Conservation (phyloP, 2,329 filamentous ascomycete genomes). For the Penicillium sp. region DNA sequence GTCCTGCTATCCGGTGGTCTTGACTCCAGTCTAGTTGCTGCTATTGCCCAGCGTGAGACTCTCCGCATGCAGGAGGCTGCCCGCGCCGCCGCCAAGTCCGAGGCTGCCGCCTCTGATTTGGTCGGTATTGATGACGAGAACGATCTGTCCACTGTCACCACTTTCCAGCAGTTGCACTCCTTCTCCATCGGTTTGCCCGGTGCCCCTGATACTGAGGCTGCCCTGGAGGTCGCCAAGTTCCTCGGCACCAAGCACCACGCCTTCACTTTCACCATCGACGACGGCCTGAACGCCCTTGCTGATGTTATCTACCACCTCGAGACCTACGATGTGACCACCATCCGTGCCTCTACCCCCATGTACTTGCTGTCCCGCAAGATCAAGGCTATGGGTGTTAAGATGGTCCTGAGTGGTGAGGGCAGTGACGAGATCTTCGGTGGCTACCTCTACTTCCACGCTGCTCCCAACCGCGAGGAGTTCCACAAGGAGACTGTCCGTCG, state of each 20-base stretch:
- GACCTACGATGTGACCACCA: conserved; percentile 97
- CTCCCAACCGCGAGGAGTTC: conserved; percentile 87
- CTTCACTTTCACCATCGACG: conserved; percentile 97
- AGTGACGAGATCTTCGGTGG: conserved; percentile 98
- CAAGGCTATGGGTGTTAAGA: conserved; percentile 99
- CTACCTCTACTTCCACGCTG: conserved; percentile 97
- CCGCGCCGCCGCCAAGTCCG: conserved; percentile 45
- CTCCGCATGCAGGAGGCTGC: conserved; percentile 68
- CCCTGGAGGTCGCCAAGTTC: conserved; percentile 91
- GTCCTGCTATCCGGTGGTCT: conserved; percentile 92
- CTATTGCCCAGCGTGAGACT: conserved; percentile 93
- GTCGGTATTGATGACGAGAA: conserved; percentile 95
- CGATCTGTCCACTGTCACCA: conserved; percentile 83
- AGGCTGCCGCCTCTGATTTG: conserved; percentile 57
- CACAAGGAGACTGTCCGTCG: conserved; percentile 92
- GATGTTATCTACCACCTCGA: conserved; percentile 99
- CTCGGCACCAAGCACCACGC: conserved; percentile 97
- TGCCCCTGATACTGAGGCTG: conserved; percentile 88
- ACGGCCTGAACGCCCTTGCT: conserved; percentile 92
- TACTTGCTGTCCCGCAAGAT: conserved; percentile 97
- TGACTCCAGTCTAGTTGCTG: conserved; percentile 91
- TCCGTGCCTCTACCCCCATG: conserved; percentile 98
- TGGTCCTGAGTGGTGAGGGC: conserved; percentile 96
- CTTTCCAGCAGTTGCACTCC: conserved; percentile 92
- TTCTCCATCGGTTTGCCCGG: conserved; percentile 97